Percentiles rank a stretch among this genome's conserved stretches.
Evolutionary conservation across 2,329 filamentous ascomycete genomes (phyloP).

Genomic region (Epichloe festucae): DNA sequence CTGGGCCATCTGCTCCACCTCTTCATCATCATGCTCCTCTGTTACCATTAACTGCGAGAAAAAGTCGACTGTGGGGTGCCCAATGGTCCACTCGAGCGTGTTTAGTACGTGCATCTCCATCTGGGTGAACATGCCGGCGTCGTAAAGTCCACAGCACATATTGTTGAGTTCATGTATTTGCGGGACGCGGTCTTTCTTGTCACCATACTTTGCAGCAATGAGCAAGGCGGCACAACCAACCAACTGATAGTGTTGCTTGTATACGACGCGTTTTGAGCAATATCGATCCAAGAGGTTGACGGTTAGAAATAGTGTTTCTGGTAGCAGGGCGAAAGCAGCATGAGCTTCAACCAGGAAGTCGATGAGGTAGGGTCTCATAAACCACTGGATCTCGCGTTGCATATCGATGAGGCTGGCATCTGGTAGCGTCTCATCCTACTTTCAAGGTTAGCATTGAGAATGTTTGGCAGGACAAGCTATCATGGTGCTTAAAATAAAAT

Average conservation of each 20-base stretch:
- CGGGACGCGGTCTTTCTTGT: slow-evolving; percentile 97
- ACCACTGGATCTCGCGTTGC: slow-evolving; percentile 98
- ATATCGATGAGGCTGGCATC: slow-evolving; percentile 98
- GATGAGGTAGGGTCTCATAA: slow-evolving; percentile 95
- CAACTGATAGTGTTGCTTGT: slow-evolving; percentile 97
- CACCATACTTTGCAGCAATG: slow-evolving; percentile 96
- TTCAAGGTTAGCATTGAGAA: slow-evolving; percentile 13
- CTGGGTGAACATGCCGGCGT: slow-evolving; percentile 98
- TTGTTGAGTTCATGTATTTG: slow-evolving; percentile 95
- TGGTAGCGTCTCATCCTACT: slow-evolving; percentile 67
- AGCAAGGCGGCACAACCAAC: slow-evolving; percentile 92
- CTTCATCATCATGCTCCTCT: slow-evolving; percentile 64
- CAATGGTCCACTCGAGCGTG: slow-evolving; percentile 91
- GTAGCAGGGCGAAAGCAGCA: slow-evolving; percentile 82
- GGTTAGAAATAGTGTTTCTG: slow-evolving; percentile 89
- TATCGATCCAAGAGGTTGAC: slow-evolving; percentile 96
- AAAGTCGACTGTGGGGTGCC: slow-evolving; percentile 89
- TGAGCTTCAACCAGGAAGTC: slow-evolving; percentile 98
- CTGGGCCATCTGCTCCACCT: slow-evolving; percentile 86
- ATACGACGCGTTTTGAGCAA: slow-evolving; percentile 93
- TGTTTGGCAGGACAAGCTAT: not conserved
- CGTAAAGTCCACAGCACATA: slow-evolving; percentile 97
- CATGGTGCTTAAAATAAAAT: not conserved
- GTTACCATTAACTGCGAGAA: slow-evolving; percentile 81
- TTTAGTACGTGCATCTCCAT: slow-evolving; percentile 99